Percentiles rank a stretch among this genome's conserved stretches.
Evolutionary conservation across 139 green algal genomes (phyloP).

Genomic region (Chlorella vulgaris): DNA sequence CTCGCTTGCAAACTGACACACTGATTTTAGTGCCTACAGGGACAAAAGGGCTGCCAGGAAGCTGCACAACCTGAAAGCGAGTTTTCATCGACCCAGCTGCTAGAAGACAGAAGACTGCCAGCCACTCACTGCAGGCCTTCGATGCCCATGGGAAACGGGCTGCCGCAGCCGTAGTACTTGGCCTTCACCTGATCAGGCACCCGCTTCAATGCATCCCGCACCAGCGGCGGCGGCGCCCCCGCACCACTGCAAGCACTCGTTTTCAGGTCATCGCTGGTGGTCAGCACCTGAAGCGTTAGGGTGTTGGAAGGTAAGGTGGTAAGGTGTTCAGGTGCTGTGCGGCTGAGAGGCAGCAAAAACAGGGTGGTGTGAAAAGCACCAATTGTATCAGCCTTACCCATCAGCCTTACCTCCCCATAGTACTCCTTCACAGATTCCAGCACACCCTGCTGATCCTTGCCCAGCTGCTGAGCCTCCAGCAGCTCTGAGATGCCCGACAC

Average conservation of each 20-base stretch:
- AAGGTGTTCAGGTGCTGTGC: background rate
- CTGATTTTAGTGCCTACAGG: no score
- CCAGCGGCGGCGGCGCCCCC: slow-evolving; percentile 53
- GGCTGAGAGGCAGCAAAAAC: background rate
- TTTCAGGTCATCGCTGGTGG: slow-evolving; percentile 77
- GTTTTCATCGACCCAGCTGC: no score
- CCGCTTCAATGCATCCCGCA: slow-evolving; percentile 30
- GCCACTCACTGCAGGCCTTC: slow-evolving; percentile 55
- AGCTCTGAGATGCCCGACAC: slow-evolving; percentile 21
- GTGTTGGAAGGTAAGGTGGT: no score
- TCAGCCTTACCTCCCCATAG: slow-evolving; percentile 90
- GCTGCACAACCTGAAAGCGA: no score
- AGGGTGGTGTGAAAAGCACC: no score
- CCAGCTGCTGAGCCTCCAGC: slow-evolving; percentile 22
- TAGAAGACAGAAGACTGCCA: no score
- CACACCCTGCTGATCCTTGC: slow-evolving; percentile 30
- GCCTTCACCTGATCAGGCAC: slow-evolving; percentile 51
- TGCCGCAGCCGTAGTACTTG: slow-evolving; percentile 95
- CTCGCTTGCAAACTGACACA: no score
- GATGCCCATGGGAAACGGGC: slow-evolving; percentile 88
- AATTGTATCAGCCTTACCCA: no score
- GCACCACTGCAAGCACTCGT: slow-evolving; percentile 88
- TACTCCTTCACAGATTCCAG: slow-evolving; percentile 75
- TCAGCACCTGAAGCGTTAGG: slow-evolving; percentile 53
- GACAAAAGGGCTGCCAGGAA: no score